Evolutionary conservation across 495 filamentous ascomycete species (phyloP).

Genomic region (Acidomyces sp.): DNA sequence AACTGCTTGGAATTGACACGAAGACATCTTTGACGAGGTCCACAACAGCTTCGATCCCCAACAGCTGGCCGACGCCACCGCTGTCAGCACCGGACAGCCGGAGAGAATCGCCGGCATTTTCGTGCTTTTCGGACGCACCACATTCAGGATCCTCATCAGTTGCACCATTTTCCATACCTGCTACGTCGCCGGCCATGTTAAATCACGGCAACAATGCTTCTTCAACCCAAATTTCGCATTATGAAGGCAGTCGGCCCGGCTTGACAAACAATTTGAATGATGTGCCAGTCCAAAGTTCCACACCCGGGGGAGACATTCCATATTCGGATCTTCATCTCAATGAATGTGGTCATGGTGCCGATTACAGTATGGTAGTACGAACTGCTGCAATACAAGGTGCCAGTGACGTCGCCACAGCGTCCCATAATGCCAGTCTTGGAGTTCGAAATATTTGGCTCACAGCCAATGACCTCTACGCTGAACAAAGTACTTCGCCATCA

Average conservation of each 20-base stretch:
- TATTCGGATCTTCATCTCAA: not conserved
- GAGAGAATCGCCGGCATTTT: constrained; percentile 4
- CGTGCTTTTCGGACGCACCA: not conserved
- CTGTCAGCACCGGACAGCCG: constrained; percentile 17
- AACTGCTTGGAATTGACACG: constrained; percentile 11
- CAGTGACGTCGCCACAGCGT: too few species aligned
- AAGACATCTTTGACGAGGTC: not conserved
- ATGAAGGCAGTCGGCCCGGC: too few species aligned
- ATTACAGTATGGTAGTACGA: not conserved
- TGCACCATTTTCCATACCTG: constrained; percentile 1
- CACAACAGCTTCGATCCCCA: not conserved
- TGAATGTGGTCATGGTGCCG: not conserved
- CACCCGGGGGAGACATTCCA: too few species aligned
- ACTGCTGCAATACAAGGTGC: too few species aligned
- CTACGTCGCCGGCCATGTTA: constrained; percentile 1
- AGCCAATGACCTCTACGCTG: too few species aligned
- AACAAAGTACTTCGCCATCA: too few species aligned
- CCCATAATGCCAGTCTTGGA: too few species aligned
- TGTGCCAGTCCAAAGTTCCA: too few species aligned
- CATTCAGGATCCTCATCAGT: not conserved
- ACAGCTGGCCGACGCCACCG: constrained; percentile 11
- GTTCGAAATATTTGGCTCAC: too few species aligned
- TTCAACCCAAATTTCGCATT: too few species aligned
- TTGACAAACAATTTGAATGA: too few species aligned
- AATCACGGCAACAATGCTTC: too few species aligned